These are phyloP conservation scores for Amyloporia xantha DNA, from an alignment of 768 basidiomycete genomes.

Conservation along the genomic window DNA sequence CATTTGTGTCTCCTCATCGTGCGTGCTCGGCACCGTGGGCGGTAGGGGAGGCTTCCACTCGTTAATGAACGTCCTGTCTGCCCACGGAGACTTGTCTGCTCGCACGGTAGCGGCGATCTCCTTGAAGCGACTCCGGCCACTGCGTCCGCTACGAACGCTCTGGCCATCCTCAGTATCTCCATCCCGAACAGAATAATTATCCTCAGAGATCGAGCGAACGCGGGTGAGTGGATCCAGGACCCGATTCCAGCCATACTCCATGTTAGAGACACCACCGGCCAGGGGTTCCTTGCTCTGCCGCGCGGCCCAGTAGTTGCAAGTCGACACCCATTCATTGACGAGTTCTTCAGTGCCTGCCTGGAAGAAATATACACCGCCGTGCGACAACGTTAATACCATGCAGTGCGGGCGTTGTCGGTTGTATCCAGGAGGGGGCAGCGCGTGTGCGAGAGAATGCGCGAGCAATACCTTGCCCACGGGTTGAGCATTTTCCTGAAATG, in stretches of 20 bases:
- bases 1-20: conserved; percentile 91
- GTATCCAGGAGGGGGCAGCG: conserved; percentile 88
- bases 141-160: conserved; percentile 73
- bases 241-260: conserved; percentile 98
- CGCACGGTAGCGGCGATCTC: conserved; percentile 63
- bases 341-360: conserved; percentile 98
- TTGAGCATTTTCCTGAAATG: conserved; percentile 71
- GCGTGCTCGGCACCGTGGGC: conserved; percentile 73
- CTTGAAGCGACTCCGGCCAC: conserved; percentile 66
- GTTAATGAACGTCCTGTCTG: conserved; percentile 71
- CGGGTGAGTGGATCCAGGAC: conserved; percentile 49
- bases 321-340: conserved; percentile 98
- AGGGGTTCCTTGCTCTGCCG: conserved; percentile 92
- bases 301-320: conserved; percentile 99
- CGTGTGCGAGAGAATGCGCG: conserved; percentile 81
- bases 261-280: conserved; percentile 94
- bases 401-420: conserved; percentile 87
- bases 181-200: conserved; percentile 41
- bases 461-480: conserved; percentile 78
- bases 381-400: conserved; percentile 86
- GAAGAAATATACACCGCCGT: conserved; percentile 93
- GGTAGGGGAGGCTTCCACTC: conserved; percentile 94
- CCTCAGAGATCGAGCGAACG: conserved; percentile 49
- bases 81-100: conserved; percentile 62
- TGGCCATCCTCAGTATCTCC: conserved; percentile 52